phyloP scores from a whole-genome alignment of 441 rosid genomes.

The Erodium trifolium region DNA sequence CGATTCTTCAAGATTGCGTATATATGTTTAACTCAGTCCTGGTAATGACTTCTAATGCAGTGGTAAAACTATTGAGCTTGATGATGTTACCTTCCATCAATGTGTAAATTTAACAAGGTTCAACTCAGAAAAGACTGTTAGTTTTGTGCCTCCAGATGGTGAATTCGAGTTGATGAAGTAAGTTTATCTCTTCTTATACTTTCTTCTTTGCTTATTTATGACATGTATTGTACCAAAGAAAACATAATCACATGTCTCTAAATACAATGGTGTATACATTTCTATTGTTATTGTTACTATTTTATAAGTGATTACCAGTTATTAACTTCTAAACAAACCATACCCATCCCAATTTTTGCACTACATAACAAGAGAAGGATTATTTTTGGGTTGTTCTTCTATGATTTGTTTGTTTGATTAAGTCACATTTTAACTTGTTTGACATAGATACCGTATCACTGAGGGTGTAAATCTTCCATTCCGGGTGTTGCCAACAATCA shows the following conservation, averaged over 20 bases:
- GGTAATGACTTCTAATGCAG: conserved; percentile 39
- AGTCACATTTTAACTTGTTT: background rate
- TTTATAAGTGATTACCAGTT: background rate
- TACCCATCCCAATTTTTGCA: background rate
- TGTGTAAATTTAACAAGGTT: conserved; percentile 95
- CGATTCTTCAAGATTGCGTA: too few relatives aligned
- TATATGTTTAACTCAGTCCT: background rate
- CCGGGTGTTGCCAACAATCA: conserved; percentile 88
- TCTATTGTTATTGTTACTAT: background rate
- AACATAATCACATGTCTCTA: background rate
- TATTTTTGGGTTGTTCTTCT: background rate
- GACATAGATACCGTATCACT: conserved; percentile 73
- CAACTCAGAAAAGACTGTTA: conserved; percentile 94
- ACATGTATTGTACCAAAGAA: background rate
- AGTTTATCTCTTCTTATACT: conserved; percentile 21
- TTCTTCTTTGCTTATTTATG: too few relatives aligned
- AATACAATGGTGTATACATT: background rate
- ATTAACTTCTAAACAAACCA: background rate
- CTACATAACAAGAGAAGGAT: background rate
- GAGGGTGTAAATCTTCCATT: conserved; percentile 98
- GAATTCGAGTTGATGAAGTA: conserved; percentile 99
- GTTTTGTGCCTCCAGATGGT: conserved; percentile 99
- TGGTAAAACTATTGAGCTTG: conserved; percentile 97
- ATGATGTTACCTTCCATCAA: conserved; percentile 96
- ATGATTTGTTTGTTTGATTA: background rate